Evolutionary conservation across 345 rosid genomes (phyloP).

Genomic region (Eucalyptus pauciflora): DNA sequence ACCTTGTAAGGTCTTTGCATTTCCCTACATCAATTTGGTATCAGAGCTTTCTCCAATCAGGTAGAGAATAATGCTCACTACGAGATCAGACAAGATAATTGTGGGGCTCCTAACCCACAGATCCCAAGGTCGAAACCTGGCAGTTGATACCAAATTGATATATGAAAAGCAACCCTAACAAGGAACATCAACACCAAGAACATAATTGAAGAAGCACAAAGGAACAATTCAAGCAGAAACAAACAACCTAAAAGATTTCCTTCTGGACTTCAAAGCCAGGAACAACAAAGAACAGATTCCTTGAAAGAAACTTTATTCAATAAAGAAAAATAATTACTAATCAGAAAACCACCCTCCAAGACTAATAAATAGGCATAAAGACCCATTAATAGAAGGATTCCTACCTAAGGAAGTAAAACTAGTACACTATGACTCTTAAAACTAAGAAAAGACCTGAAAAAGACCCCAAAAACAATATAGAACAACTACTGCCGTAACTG

Average conservation of each 20-base stretch:
- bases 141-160: background rate
- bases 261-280: background rate
- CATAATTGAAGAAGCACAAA: background rate
- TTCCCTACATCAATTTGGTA: background rate
- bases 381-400: background rate
- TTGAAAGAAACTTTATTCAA: background rate
- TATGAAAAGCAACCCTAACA: background rate
- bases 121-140: background rate
- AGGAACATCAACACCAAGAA: background rate
- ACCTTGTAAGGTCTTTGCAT: background rate
- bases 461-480: background rate
- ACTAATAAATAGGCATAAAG: background rate
- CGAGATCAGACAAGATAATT: background rate
- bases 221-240: background rate
- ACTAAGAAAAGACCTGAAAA: background rate
- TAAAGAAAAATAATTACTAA: background rate
- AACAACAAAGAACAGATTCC: background rate
- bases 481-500: background rate
- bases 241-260: background rate
- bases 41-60: background rate
- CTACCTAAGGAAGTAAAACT: background rate
- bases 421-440: background rate
- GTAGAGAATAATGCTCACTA: background rate
- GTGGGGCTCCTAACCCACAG: background rate
- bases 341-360: background rate